Conservation (phyloP, 2,329 filamentous ascomycete genomes). For the Mycosphaerella sp. region DNA sequence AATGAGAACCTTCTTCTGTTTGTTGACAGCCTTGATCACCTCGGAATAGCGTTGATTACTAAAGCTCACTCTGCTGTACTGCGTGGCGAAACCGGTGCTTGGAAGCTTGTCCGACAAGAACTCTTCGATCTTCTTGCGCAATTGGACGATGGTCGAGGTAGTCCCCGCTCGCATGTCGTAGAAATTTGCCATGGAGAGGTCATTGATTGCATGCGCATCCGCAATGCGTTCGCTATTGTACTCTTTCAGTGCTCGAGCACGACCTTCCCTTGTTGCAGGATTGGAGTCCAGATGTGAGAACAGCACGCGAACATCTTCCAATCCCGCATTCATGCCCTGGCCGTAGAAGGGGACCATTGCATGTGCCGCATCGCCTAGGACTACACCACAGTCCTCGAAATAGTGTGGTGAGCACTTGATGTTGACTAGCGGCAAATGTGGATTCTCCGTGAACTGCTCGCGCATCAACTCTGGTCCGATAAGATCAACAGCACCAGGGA, state of each 20-base stretch:
- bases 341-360: constrained; percentile 99
- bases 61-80: constrained; percentile 89
- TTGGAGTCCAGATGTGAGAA: constrained; percentile 75
- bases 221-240: constrained; percentile 69
- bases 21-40: constrained; percentile 62
- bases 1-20: constrained; percentile 52
- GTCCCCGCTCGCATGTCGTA: constrained; percentile 88
- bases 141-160: constrained; percentile 64
- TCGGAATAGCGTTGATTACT: constrained; percentile 87
- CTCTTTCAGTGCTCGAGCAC: constrained; percentile 53
- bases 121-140: constrained; percentile 85
- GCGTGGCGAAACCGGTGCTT: constrained; percentile 76
- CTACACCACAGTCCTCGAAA: constrained; percentile 66
- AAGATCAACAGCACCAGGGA: constrained; percentile 70
- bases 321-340: constrained; percentile 93
- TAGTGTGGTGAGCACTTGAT: constrained; percentile 92
- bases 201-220: constrained; percentile 85
- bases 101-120: constrained; percentile 70
- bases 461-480: constrained; percentile 63
- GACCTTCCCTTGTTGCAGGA: constrained; percentile 37
- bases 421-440: constrained; percentile 85
- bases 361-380: constrained; percentile 89
- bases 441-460: constrained; percentile 70
- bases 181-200: constrained; percentile 86
- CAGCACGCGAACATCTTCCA: constrained; percentile 86